These are phyloP conservation scores for Aspergillus heteromorphus DNA, from an alignment of 495 filamentous ascomycete genomes.

Conservation along the genomic window DNA sequence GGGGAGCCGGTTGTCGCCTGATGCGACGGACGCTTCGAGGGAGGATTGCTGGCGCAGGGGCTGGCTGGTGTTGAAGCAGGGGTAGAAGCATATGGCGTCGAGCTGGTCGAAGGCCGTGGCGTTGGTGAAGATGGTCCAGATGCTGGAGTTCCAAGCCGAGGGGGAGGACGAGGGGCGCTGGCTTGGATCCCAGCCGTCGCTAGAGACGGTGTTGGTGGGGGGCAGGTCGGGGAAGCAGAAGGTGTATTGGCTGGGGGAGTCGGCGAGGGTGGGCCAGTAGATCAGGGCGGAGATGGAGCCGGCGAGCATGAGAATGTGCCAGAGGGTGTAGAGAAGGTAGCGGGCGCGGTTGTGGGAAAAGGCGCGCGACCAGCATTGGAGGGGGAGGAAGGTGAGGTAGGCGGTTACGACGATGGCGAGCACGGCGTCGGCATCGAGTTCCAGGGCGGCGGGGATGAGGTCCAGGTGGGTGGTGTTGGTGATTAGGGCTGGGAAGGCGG, in stretches of 20 bases:
- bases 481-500: constrained; percentile 21
- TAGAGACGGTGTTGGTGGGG: constrained; percentile 16
- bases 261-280: constrained; percentile 13
- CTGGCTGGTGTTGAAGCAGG: constrained; percentile 31
- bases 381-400: constrained; percentile 33
- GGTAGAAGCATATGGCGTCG: constrained; percentile 26
- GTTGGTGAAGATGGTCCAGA: constrained; percentile 27
- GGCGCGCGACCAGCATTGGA: constrained; percentile 31
- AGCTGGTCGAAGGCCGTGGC: constrained; percentile 16
- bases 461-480: constrained; percentile 17
- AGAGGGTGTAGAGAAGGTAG: constrained; percentile 25
- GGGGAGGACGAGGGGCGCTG: constrained; percentile 18
- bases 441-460: constrained; percentile 23
- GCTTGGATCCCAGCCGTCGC: constrained; percentile 25
- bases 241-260: constrained; percentile 25
- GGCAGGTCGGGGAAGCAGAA: constrained; percentile 28
- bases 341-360: constrained; percentile 21
- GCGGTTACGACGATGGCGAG: constrained; percentile 34
- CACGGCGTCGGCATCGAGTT: constrained; percentile 32
- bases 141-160: constrained; percentile 32
- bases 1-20: neutral
- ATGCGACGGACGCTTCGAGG: constrained; percentile 13
- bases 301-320: constrained; percentile 30
- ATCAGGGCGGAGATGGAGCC: constrained; percentile 26
- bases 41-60: constrained; percentile 18